Evolutionary conservation across 148 eudicot species (phyloP).

Genomic region (Rhododendron williamsianum): DNA sequence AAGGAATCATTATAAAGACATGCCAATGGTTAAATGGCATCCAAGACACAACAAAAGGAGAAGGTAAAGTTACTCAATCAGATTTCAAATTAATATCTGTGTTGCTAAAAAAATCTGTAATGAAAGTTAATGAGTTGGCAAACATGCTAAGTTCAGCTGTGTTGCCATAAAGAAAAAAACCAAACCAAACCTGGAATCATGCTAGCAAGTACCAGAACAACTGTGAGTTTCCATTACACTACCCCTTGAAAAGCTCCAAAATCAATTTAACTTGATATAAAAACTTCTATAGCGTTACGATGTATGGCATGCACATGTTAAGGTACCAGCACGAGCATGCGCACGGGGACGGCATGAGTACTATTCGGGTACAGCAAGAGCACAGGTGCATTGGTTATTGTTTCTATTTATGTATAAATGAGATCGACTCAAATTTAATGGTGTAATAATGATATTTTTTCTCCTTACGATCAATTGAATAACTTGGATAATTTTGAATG

Average conservation of each 20-base stretch:
- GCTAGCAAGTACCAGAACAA: not conserved
- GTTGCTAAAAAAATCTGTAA: not conserved
- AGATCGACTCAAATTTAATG: not conserved
- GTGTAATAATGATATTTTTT: not conserved
- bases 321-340: not conserved
- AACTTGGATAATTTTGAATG: not conserved
- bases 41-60: not conserved
- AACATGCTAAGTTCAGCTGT: not conserved
- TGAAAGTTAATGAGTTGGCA: not conserved
- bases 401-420: not conserved
- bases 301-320: not conserved
- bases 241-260: not conserved
- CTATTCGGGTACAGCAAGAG: not conserved
- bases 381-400: not conserved
- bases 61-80: not conserved
- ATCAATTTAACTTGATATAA: not conserved
- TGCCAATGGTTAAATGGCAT: not conserved
- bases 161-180: not conserved
- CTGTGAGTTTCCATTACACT: not conserved
- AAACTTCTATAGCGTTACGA: not conserved
- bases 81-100: not conserved
- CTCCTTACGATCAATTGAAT: not conserved
- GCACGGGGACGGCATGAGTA: not conserved
- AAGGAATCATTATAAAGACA: not conserved
- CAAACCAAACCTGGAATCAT: not conserved